A percentile compares a stretch with the other conserved stretches of the same genome.
Evolutionary conservation across 371 early-diverging fungal genomes (phyloP).

Genomic region (Mucor piriformis): DNA sequence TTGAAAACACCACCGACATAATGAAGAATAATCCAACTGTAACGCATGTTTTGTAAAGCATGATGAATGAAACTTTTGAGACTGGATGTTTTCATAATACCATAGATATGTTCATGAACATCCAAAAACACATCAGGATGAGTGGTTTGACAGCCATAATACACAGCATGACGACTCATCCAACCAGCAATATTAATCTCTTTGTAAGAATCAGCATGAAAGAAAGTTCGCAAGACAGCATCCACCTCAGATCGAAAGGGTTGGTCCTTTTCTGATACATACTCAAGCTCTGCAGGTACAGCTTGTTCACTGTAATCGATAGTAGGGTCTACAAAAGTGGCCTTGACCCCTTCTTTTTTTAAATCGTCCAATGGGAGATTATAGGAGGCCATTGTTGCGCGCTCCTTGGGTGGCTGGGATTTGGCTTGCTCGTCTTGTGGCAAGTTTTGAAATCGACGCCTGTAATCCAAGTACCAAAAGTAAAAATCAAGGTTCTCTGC

Average conservation of each 20-base stretch:
- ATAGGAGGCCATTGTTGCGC: conserved; percentile 11
- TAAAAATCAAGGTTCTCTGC: conserved; percentile 34
- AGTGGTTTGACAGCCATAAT: conserved; percentile 25
- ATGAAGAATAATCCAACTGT: conserved; percentile 16
- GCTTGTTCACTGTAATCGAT: not conserved
- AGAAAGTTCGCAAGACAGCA: conserved; percentile 24
- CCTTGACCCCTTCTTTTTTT: conserved; percentile 6
- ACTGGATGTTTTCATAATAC: conserved; percentile 20
- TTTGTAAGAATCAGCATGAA: conserved; percentile 25
- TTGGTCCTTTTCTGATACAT: conserved; percentile 7
- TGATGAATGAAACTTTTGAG: conserved; percentile 24
- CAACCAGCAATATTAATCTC: conserved; percentile 23
- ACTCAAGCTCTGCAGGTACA: conserved; percentile 7
- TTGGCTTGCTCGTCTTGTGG: conserved; percentile 20
- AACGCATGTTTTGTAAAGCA: conserved; percentile 26
- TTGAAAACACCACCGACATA: conserved; percentile 11
- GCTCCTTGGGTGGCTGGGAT: conserved; percentile 28
- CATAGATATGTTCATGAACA: conserved; percentile 21
- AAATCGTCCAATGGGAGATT: conserved; percentile 7
- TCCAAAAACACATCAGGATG: conserved; percentile 32
- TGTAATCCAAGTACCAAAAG: conserved; percentile 29
- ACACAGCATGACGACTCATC: conserved; percentile 8
- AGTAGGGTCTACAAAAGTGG: not conserved
- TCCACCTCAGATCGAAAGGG: conserved; percentile 27
- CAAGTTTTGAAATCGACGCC: conserved; percentile 14